Evolutionary conservation across 164 flowering plant species (phyloP), one percentile per base, ranked within the genome.

Genomic region (Paratinospora sagittata): DNA sequence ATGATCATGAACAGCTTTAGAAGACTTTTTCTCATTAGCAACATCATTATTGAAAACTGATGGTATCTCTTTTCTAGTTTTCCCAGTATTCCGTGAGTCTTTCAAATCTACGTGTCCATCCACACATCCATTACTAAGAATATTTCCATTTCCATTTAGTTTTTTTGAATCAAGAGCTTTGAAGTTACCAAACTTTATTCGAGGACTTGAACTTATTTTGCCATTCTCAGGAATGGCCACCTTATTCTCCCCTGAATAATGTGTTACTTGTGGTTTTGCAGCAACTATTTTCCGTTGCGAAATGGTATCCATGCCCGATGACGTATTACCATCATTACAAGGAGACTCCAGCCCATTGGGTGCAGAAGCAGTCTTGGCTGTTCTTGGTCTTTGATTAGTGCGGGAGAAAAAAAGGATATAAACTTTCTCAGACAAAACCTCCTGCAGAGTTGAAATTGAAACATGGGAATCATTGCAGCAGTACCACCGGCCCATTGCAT

Each of bases 391-490:
- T 80, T 82, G 90, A 76, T 85, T 91, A 26, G 88, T 75, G 62
- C 98, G 97, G 63, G 87, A 76, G 76, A 90, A 96, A 79, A 96
- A 96, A 65, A 96, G 92, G 71, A 96, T 88, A 76, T 96, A 96
- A 65, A 84, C 99, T 78, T 89, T 96, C 80, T 96, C 98, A 63
- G 96, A 91, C 82, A 96, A 84, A 70, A 96, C 99, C 70, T 89
- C 90, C 76, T 89, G 84, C 71, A 87, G 72, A n/a, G 86, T 86
- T 72, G 97, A 81, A 47, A 81, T 78, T 41, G 90, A 73, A 73
- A 96, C 96, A 80, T 67, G 78, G 23, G 93, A 75, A 83, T 96
- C 99, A 79, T 96, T 90, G 85, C 99, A 96, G 85, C 99, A 88
- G 75, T 85, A 96, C 99, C 99, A 96, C 74, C 87, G 83, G 33